Percentiles rank a stretch among this genome's conserved stretches.
phyloP scores from a whole-genome alignment of 2,329 filamentous ascomycete species.

The Colletotrichum chlorophyti region DNA sequence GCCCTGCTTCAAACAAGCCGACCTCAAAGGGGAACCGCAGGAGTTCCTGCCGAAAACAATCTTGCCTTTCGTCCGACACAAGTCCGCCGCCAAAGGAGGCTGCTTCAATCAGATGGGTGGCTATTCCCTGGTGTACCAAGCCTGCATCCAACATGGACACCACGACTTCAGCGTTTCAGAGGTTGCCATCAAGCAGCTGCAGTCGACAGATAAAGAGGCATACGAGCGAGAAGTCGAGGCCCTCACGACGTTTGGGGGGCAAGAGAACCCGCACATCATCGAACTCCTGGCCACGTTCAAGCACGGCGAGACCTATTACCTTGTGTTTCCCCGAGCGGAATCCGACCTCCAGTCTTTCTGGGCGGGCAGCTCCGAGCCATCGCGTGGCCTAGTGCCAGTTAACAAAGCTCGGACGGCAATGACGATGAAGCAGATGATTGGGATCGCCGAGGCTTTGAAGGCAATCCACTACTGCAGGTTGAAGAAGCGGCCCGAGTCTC shows the following conservation, averaged over 20 bases:
- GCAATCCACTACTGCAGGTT: background rate
- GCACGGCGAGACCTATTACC: background rate
- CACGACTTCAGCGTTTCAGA: background rate
- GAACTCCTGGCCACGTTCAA: background rate
- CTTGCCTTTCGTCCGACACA: background rate
- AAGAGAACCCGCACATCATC: background rate
- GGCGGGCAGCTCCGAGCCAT: background rate
- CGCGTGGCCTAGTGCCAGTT: too few species aligned
- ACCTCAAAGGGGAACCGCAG: background rate
- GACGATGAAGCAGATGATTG: background rate
- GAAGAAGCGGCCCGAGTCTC: too few species aligned
- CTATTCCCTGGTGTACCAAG: background rate
- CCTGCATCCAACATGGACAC: background rate
- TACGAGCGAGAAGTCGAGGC: background rate
- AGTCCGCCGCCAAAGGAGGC: background rate
- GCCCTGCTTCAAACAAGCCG: background rate
- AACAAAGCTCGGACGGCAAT: background rate
- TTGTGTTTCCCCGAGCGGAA: background rate
- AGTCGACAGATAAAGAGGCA: background rate
- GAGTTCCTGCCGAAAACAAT: background rate
- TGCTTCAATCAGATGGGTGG: background rate
- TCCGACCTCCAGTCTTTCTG: background rate
- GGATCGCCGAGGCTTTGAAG: conserved; percentile 1
- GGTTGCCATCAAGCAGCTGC: background rate
- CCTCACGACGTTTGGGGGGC: background rate